Percentiles rank a stretch among this genome's conserved stretches.
Conservation (phyloP, 2,329 filamentous ascomycete genomes). For the Calonectria hongkongensis region DNA sequence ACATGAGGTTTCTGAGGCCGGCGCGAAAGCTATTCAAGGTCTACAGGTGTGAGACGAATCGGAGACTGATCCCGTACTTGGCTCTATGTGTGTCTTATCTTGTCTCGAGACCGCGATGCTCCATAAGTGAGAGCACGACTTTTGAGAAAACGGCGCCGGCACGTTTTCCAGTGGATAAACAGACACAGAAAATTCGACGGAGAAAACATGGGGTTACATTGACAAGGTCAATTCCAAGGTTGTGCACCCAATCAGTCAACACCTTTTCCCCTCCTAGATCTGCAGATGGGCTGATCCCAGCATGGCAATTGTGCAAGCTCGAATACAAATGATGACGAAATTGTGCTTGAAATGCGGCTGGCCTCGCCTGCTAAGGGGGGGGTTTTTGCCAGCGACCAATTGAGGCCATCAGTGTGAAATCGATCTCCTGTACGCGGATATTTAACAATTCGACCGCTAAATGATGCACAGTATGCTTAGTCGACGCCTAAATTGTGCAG, state of each 20-base stretch:
- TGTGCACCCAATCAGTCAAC: constrained; percentile 1
- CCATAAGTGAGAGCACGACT: not conserved
- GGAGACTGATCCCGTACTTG: constrained; percentile 4
- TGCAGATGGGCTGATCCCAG: not conserved
- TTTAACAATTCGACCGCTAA: constrained; percentile 10
- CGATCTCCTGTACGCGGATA: constrained; percentile 19
- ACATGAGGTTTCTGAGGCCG: not conserved
- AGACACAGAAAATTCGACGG: not conserved
- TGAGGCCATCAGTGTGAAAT: constrained; percentile 14
- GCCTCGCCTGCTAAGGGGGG: constrained; percentile 3
- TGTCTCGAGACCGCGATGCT: not conserved
- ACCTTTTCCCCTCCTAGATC: constrained; percentile 3
- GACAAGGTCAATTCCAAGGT: constrained; percentile 22
- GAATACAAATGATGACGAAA: constrained; percentile 16
- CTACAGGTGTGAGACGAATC: constrained; percentile 14
- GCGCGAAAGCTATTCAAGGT: constrained; percentile 1
- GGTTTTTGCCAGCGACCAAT: constrained; percentile 21
- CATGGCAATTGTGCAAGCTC: not conserved
- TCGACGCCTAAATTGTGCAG: constrained; percentile 8
- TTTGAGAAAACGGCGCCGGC: not conserved
- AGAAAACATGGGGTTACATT: constrained; percentile 22
- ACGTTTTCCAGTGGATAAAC: not conserved
- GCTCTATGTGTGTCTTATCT: constrained; percentile 16
- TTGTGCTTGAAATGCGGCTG: constrained; percentile 5
- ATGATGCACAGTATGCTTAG: constrained; percentile 20